A percentile compares a stretch with the other conserved stretches of the same genome.
These are phyloP conservation scores for Cydonia oblonga DNA, from an alignment of 331 rosid species.

Conservation along the genomic window DNA sequence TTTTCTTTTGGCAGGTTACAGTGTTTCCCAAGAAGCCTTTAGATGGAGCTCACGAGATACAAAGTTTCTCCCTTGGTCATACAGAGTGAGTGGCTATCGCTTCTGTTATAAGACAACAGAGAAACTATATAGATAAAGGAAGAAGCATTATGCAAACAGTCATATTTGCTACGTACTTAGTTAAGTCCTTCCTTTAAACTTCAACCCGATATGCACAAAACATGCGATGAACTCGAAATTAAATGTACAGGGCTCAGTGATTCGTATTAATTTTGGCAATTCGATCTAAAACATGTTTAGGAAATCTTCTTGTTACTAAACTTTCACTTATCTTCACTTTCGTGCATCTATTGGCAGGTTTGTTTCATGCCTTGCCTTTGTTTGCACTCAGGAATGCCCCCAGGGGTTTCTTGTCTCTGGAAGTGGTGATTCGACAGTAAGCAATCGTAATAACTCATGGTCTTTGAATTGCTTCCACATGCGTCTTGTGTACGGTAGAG, in stretches of 20 bases:
- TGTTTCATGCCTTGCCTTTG: constrained; percentile 69
- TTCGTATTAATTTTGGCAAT: background rate
- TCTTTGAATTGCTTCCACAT: constrained; percentile 4
- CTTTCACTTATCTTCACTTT: background rate
- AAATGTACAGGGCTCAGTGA: background rate
- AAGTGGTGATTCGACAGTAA: constrained; percentile 86
- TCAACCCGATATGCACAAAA: background rate
- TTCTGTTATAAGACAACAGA: background rate
- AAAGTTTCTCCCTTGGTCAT: constrained; percentile 89
- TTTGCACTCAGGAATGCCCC: constrained; percentile 43
- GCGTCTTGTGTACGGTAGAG: background rate
- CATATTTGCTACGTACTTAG: background rate
- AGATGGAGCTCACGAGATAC: constrained; percentile 78
- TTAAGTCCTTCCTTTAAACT: background rate
- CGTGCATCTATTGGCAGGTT: constrained; percentile 41
- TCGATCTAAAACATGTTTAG: background rate
- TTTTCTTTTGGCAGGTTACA: constrained; percentile 41
- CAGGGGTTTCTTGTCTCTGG: constrained; percentile 73
- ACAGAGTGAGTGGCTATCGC: constrained; percentile 48
- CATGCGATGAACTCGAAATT: background rate
- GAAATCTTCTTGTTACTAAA: background rate
- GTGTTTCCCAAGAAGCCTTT: constrained; percentile 56
- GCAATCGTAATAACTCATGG: constrained; percentile 16
- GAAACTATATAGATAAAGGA: background rate
- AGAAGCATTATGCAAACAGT: background rate